phyloP scores from a whole-genome alignment of 176 grass and related monocot genomes.

The Eragrostis nindensis region DNA sequence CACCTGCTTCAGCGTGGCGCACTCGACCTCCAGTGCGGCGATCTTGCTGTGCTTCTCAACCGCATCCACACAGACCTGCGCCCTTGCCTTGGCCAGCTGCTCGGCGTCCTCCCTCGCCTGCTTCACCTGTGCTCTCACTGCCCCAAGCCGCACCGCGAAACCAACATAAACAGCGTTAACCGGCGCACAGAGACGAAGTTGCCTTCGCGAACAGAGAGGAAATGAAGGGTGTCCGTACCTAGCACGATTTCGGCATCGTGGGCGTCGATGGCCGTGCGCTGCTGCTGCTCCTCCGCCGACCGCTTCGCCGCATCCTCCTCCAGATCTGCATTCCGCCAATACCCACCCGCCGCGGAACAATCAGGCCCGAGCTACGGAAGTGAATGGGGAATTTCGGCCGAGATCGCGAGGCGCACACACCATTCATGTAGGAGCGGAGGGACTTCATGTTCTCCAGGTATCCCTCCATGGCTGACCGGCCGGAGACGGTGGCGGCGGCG shows the following conservation, averaged over 20 bases:
- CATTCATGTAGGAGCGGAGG: conserved; percentile 79
- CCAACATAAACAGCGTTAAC: not conserved
- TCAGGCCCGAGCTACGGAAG: not conserved
- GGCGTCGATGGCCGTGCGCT: conserved; percentile 64
- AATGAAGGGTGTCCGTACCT: conserved; percentile 41
- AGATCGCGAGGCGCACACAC: conserved; percentile 39
- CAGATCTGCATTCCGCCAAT: conserved; percentile 52
- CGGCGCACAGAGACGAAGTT: not conserved
- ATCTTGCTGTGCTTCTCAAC: conserved; percentile 66
- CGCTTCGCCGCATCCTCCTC: conserved; percentile 82
- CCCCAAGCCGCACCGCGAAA: not conserved
- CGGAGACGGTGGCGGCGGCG: not conserved
- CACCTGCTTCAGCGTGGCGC: conserved; percentile 72
- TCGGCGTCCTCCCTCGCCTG: conserved; percentile 46
- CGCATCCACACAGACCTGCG: conserved; percentile 50
- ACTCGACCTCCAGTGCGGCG: conserved; percentile 55
- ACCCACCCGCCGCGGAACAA: conserved; percentile 6
- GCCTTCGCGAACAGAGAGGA: not conserved
- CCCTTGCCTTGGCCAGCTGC: conserved; percentile 48
- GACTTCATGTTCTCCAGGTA: conserved; percentile 85
- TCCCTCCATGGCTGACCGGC: conserved; percentile 66
- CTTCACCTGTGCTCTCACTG: conserved; percentile 71
- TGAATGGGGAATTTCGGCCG: not conserved
- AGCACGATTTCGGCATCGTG: conserved; percentile 55
- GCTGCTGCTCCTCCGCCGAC: conserved; percentile 84